Evolutionary conservation across 1,284 basidiomycete genomes (phyloP), one percentile per base, ranked within the genome.

Genomic region (Sparassis latifolia): DNA sequence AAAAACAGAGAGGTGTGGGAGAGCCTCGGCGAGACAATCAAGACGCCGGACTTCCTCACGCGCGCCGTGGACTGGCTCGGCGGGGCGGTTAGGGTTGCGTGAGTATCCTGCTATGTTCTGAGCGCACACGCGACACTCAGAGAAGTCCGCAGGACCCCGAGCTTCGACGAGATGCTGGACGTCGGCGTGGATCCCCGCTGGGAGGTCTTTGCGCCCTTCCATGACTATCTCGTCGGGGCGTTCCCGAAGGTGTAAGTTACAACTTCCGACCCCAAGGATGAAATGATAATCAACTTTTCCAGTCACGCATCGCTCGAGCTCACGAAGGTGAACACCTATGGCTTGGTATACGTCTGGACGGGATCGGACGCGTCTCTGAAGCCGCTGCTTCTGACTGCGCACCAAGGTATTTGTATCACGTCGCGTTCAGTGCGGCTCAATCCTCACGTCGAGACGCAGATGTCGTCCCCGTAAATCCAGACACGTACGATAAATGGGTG

Each of bases 311-410:
- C 69, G 12, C 69, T 84, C 3, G 65, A 72, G 31, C 61, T 82
- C 47, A 77, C 75, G 1, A 76, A 78, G 53, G 78, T 89, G 53
- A 82, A 84, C 58, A 78, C 79, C 0, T 81, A 82, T 52, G 87
- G 80, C 0, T 64, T 89, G 12, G 69, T 89, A 1, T 87, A 77
- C 58, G 75, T 76, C 9, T 85, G 83, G 78, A 62, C 71, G 40
- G 88, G 87, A 39, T 73, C 73, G 0, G 72, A 84, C 52, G 43
- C 62, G 1, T 63, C 66, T 4, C 68, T 86, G 53, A 84, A 87
- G 62, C 87, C 86, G 0, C 60, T 87, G 2, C 70, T 89, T 37
- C 65, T 90, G 37, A 74, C 78, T 20, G 83, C 74, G 0, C 86
- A 89, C 61, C 82, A 86, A 70, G 83, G 81, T 74, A 48, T 9